phyloP scores from a whole-genome alignment of 2,329 filamentous ascomycete genomes.

The Diplodia corticola region DNA sequence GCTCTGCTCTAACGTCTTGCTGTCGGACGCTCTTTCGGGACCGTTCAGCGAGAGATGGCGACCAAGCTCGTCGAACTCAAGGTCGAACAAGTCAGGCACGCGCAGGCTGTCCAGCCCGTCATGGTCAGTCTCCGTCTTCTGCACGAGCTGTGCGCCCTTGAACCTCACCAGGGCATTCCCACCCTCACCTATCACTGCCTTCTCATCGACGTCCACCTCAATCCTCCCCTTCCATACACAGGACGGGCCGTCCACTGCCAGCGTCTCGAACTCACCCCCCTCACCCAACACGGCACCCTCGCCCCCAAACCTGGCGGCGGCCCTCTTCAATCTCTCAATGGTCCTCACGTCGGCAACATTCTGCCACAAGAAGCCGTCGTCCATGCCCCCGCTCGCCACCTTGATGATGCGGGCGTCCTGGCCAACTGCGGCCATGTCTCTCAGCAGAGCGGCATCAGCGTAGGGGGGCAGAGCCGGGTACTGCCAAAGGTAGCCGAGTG shows the following conservation, averaged over 20 bases:
- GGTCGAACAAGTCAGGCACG: conserved; percentile 67
- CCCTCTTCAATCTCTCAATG: conserved; percentile 51
- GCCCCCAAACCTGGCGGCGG: conserved; percentile 67
- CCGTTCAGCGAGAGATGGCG: background rate
- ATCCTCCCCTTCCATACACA: conserved; percentile 73
- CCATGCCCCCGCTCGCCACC: conserved; percentile 85
- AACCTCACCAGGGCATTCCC: conserved; percentile 75
- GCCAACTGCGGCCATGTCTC: conserved; percentile 76
- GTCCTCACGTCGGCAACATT: conserved; percentile 64
- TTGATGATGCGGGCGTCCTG: conserved; percentile 93
- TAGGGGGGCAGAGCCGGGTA: conserved; percentile 70
- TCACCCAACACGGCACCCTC: conserved; percentile 80
- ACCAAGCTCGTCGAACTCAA: conserved; percentile 53
- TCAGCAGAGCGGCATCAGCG: conserved; percentile 58
- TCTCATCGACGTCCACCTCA: conserved; percentile 60
- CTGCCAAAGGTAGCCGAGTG: conserved; percentile 90
- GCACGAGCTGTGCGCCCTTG: conserved; percentile 55
- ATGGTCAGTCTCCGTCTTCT: conserved; percentile 39
- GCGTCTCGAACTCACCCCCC: conserved; percentile 93
- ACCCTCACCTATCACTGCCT: conserved; percentile 66
- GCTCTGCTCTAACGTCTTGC: background rate
- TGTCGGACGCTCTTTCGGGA: background rate
- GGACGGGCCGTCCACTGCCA: conserved; percentile 77
- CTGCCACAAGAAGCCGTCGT: conserved; percentile 77
- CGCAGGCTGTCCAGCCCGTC: conserved; percentile 43